phyloP scores from a whole-genome alignment of 148 eudicot species.

The Vaccinium corymbosum region DNA sequence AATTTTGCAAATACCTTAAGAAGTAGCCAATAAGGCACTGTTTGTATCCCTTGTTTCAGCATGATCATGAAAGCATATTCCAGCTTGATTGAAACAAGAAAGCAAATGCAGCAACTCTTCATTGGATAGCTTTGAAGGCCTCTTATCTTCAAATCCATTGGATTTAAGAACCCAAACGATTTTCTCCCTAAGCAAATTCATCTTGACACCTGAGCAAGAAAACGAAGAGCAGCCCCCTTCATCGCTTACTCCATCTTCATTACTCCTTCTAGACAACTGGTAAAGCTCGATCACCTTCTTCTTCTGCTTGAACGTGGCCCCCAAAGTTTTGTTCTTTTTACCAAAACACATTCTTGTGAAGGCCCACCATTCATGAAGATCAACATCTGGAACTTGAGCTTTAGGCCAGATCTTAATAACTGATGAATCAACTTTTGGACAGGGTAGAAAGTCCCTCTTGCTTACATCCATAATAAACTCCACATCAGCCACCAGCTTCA shows the following conservation, averaged over 20 bases:
- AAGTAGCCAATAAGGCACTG: conserved; percentile 29
- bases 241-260: conserved; percentile 5
- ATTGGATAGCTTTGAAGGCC: conserved; percentile 81
- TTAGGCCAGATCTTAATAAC: conserved; percentile 70
- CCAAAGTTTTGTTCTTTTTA: conserved; percentile 92
- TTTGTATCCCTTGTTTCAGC: conserved; percentile 22
- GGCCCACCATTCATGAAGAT: conserved; percentile 85
- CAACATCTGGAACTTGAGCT: conserved; percentile 52
- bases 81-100: conserved; percentile 58
- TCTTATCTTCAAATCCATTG: conserved; percentile 73
- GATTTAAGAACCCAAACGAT: conserved; percentile 50
- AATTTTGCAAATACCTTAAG: conserved; percentile 12
- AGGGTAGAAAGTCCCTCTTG: conserved; percentile 79
- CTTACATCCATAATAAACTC: conserved; percentile 83
- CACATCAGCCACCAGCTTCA: conserved; percentile 77
- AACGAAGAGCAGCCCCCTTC: conserved; percentile 10
- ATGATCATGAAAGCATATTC: conserved; percentile 56
- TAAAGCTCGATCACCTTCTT: conserved; percentile 71
- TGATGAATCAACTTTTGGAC: conserved; percentile 88
- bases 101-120: conserved; percentile 64
- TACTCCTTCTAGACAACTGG: conserved; percentile 33
- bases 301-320: conserved; percentile 89
- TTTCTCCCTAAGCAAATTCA: conserved; percentile 53
- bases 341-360: conserved; percentile 78
- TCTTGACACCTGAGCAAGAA: conserved; percentile 18